phyloP scores from a whole-genome alignment of 768 basidiomycete genomes.

The Suillus hirtellus region DNA sequence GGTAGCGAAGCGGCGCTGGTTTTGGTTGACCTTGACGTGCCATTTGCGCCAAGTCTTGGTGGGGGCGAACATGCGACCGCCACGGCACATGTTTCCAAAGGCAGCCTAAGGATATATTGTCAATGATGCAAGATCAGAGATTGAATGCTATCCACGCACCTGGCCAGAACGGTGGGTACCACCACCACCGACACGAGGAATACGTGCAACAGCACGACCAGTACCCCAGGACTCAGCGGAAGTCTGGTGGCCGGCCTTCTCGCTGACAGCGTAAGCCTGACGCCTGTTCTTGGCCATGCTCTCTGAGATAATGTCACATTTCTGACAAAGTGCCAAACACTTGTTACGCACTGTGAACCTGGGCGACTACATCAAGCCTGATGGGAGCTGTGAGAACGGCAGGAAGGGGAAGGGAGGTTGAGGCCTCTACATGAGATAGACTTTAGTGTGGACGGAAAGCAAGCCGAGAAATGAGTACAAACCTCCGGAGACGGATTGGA shows the following conservation, averaged over 20 bases:
- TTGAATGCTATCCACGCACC: slow-evolving; percentile 38
- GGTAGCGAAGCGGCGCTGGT: slow-evolving; percentile 96
- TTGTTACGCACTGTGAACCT: slow-evolving; percentile 92
- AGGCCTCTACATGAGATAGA: slow-evolving; percentile 57
- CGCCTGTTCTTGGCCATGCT: slow-evolving; percentile 97
- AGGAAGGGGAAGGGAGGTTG: slow-evolving; percentile 87
- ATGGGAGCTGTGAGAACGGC: slow-evolving; percentile 98
- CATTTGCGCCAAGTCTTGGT: slow-evolving; percentile 99
- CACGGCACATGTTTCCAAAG: slow-evolving; percentile 99
- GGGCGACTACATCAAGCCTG: slow-evolving; percentile 96
- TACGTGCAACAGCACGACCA: slow-evolving; percentile 99
- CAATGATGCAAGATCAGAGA: background rate
- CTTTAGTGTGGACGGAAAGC: background rate
- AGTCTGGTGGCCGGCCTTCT: slow-evolving; percentile 99
- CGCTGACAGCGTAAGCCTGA: slow-evolving; percentile 94
- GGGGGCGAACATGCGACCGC: slow-evolving; percentile 99
- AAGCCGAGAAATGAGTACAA: slow-evolving; percentile 21
- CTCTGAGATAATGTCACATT: slow-evolving; percentile 50
- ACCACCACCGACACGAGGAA: slow-evolving; percentile 98
- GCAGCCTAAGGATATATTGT: slow-evolving; percentile 64
- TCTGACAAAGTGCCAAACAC: slow-evolving; percentile 17
- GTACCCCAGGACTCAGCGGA: slow-evolving; percentile 99
- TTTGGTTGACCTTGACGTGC: slow-evolving; percentile 99
- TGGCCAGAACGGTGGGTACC: slow-evolving; percentile 99
- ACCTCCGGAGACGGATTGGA: slow-evolving; percentile 79